A percentile compares a stretch with the other conserved stretches of the same genome.
Conservation (phyloP, 2,329 filamentous ascomycete species). For the Lojkania enalia region DNA sequence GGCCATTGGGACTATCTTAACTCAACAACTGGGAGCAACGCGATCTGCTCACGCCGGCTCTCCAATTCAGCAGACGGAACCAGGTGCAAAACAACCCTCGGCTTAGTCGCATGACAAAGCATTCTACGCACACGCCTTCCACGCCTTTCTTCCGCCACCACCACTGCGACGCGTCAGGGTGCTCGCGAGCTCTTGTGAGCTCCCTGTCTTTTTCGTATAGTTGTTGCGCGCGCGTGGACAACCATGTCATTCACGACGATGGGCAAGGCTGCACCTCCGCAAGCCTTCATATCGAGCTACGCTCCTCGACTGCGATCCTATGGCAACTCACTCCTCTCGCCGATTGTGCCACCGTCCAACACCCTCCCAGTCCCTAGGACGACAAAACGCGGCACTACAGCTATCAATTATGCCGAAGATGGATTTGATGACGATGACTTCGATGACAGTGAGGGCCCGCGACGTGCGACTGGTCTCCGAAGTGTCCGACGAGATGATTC, state of each 20-base stretch:
- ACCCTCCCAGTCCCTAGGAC: constrained; percentile 73
- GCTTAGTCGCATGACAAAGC: background rate
- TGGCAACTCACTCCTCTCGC: constrained; percentile 87
- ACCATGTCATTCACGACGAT: constrained; percentile 47
- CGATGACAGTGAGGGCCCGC: constrained; percentile 71
- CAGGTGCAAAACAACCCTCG: background rate
- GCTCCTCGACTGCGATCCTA: constrained; percentile 87
- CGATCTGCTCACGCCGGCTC: too few species aligned
- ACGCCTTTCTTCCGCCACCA: constrained; percentile 3
- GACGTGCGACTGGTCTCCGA: constrained; percentile 76
- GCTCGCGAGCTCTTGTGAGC: constrained; percentile 27
- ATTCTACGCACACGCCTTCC: constrained; percentile 9
- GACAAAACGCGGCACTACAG: constrained; percentile 95
- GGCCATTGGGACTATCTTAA: too few species aligned
- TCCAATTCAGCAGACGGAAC: too few species aligned
- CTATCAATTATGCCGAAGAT: constrained; percentile 98
- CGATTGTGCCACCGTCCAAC: constrained; percentile 73
- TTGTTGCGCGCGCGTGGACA: constrained; percentile 24
- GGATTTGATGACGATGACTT: constrained; percentile 85
- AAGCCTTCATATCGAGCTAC: constrained; percentile 89
- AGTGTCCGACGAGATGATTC: constrained; percentile 74
- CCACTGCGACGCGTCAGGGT: constrained; percentile 30
- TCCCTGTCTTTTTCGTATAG: constrained; percentile 24
- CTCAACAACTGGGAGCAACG: too few species aligned
- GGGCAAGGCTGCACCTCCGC: constrained; percentile 61